These are phyloP conservation scores for Chaetomiaceae sp. DNA, from an alignment of 2,329 filamentous ascomycete genomes.

Conservation along the genomic window DNA sequence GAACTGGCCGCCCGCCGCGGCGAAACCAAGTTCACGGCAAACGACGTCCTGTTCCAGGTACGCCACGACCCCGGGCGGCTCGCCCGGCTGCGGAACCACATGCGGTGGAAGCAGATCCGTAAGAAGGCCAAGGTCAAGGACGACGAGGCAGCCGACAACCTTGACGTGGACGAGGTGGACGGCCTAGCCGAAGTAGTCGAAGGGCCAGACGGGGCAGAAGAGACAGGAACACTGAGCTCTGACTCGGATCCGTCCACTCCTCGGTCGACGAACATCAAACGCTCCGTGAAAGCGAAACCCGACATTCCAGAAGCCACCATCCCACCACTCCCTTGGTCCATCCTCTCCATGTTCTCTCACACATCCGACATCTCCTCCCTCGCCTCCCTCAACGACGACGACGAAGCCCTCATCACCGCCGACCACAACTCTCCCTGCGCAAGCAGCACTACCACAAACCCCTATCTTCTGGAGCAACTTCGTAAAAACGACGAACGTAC, in stretches of 20 bases:
- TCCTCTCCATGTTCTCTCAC: background rate
- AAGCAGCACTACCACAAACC: background rate
- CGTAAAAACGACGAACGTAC: background rate
- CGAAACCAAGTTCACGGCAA: slow-evolving; percentile 20
- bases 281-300: too few relatives aligned
- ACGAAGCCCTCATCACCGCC: too few relatives aligned
- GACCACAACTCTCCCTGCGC: too few relatives aligned
- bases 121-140: slow-evolving; percentile 18
- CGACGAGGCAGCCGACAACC: slow-evolving; percentile 11
- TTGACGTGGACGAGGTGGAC: slow-evolving; percentile 13
- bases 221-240: background rate
- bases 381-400: background rate
- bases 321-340: background rate
- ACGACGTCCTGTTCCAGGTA: slow-evolving; percentile 27
- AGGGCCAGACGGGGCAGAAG: background rate
- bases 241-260: background rate
- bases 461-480: background rate
- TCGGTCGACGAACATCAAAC: background rate
- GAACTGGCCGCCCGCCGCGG: slow-evolving; percentile 24
- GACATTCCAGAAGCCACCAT: background rate
- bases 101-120: slow-evolving; percentile 26
- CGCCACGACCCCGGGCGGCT: slow-evolving; percentile 24
- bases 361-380: background rate
- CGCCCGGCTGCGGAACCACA: slow-evolving; percentile 23
- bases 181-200: background rate